Evolutionary conservation across 441 rosid species (phyloP), one percentile per base, ranked within the genome.

Genomic region (Pelargonium myrrhifolium): DNA sequence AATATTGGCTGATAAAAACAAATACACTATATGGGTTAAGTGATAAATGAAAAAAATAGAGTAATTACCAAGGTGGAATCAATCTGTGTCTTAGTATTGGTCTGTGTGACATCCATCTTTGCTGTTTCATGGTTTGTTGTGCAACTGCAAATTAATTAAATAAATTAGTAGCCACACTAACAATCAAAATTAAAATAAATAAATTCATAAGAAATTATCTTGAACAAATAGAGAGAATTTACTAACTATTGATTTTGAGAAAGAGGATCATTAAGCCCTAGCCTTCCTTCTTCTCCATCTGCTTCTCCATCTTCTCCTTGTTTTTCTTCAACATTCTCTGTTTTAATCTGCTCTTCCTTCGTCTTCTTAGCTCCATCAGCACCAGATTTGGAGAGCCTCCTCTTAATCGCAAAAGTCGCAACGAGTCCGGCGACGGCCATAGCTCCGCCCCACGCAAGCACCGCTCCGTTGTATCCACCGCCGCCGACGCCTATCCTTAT

Each of bases 391-490:
- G 2, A 4, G 22, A 20, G 8, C 3, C 10, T 4, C 17, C 8
- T 76, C 56, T 66, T 65, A 65, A 75, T 37, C 1, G 82, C 58
- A 71, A 79, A 81, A 21, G 79, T 76, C 1, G 83, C 85, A 37
- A 76, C 49, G 67, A 82, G 68, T 62, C 82, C 67, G 3, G 80
- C 85, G 49, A 77, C 72, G 67, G 78, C 85, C 72, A 84, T 61
- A 1, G 84, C 85, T 18, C 84, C 86, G 26, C 81, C 85, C 69
- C 68, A 73, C 61, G 79, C 56, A 42, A 77, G 49, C 67, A 76
- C 66, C 7, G 75, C 77, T 28, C 82, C 85, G 0, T 82, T 45
- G 55, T 76, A 74, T 2, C 65, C 68, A 2, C 73, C 74, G 37
- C 66, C 75, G 3, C 59, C 60, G 0, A 63, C 21, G 26, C 68